Base-by-base conservation (phyloP, 345 rosid genomes). In the Heritiera fomes region DNA sequence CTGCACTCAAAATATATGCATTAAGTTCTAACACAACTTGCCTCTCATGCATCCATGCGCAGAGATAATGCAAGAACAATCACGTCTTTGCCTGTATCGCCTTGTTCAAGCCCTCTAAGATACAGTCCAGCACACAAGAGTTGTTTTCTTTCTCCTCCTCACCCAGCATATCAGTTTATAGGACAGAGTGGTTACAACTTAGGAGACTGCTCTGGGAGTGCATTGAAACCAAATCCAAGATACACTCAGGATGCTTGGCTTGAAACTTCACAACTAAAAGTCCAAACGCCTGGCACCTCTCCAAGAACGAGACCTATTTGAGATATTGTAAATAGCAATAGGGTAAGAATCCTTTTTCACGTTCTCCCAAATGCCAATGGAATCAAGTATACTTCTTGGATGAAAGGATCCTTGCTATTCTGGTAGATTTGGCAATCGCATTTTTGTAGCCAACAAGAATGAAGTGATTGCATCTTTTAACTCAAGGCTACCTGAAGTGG, bases 71-170 rank as follows among this genome's bases (percentile, higher is more conserved):
- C 75, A 60, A 90, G 95, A 85, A 85, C 80, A 78, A 94, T 91
- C 50, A 83, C 95, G 1, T 96, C 99, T 3, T 84, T 91, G 81
- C 99, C 98, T 0, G 98, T 90, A 45, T 96, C 99, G 75, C 99
- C 97, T 43, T 87, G 87, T 84, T 88, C 99, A 75, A 96, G 99
- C 80, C 99, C 99, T 0, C 81, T 93, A 78, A 85, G 99, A 46
- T 64, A 77, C 50, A 95, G 91, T 71, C 84, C 91, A 0, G 87
- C 95, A 34, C 84, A 88, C 69, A 88, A 78, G 83, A 93, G 94
- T 75, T 87, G 95, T 85, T 87, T 79, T 73, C 88, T 89, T 53
- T 96, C 98, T 18, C 99, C 99, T 79, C 91, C 94, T 74, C 98
- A 90, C 77, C 94, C 92, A 0, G n/a, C 89, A 34, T 91, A 67